Evolutionary conservation across 371 early-diverging fungal species (phyloP).

Genomic region (Haplosporangium sp.): DNA sequence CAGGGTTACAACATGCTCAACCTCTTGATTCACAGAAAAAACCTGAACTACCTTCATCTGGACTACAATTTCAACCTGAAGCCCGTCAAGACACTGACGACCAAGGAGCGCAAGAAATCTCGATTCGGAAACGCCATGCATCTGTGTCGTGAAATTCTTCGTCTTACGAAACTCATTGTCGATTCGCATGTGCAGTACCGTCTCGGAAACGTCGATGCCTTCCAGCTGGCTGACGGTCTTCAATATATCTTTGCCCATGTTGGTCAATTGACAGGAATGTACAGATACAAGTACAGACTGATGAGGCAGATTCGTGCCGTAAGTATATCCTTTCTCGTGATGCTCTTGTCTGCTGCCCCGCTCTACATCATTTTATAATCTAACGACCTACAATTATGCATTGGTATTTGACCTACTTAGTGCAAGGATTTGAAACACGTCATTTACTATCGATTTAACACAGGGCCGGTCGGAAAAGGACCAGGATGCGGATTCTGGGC

Average conservation of each 20-base stretch:
- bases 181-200: slow-evolving; percentile 98
- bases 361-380: neutral
- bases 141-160: slow-evolving; percentile 93
- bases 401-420: neutral
- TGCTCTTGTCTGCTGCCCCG: neutral
- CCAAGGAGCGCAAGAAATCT: slow-evolving; percentile 99
- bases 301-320: slow-evolving; percentile 98
- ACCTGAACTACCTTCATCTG: slow-evolving; percentile 95
- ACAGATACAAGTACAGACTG: slow-evolving; percentile 99
- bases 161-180: slow-evolving; percentile 97
- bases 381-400: neutral
- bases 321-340: slow-evolving; percentile 14
- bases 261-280: slow-evolving; percentile 99
- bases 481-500: slow-evolving; percentile 99
- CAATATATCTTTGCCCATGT: slow-evolving; percentile 99
- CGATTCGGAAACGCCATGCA: slow-evolving; percentile 99
- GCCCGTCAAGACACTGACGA: slow-evolving; percentile 97
- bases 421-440: slow-evolving; percentile 96
- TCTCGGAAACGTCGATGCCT: slow-evolving; percentile 95
- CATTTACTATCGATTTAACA: slow-evolving; percentile 95
- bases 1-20: slow-evolving; percentile 99
- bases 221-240: slow-evolving; percentile 97
- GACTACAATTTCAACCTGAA: slow-evolving; percentile 99
- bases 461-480: slow-evolving; percentile 97
- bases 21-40: slow-evolving; percentile 97